Percentiles rank a stretch among this genome's conserved stretches.
These are phyloP conservation scores for Macrolepiota fuliginosa DNA, from an alignment of 768 basidiomycete genomes.

Conservation along the genomic window DNA sequence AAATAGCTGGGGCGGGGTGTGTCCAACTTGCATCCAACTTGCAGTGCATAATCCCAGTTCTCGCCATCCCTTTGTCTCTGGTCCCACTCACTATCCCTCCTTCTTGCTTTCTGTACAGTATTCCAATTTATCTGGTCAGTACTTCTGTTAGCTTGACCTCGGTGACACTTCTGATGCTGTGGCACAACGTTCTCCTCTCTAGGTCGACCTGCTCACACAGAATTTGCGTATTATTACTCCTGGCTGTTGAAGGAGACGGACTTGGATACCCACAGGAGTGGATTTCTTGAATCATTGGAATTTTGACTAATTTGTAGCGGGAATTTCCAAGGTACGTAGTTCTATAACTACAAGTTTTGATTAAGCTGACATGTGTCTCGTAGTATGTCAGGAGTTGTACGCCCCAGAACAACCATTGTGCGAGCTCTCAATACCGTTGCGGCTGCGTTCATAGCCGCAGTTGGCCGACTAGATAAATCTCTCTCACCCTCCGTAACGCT, in stretches of 20 bases:
- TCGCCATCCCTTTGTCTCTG: not conserved
- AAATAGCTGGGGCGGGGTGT: not conserved
- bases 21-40: constrained; percentile 11
- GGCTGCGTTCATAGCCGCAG: constrained; percentile 57
- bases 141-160: not conserved
- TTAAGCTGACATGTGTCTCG: not conserved
- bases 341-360: not conserved
- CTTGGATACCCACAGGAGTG: not conserved
- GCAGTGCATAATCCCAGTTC: not conserved
- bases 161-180: not conserved
- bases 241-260: not conserved
- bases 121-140: not conserved
- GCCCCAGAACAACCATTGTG: not conserved
- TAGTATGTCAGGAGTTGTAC: constrained; percentile 6
- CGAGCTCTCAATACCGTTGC: constrained; percentile 10
- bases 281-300: not conserved
- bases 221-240: not conserved
- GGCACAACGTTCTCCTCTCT: not conserved
- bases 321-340: not conserved
- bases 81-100: not conserved
- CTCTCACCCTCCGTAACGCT: constrained; percentile 70
- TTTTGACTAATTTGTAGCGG: not conserved
- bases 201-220: not conserved
- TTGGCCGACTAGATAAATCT: constrained; percentile 72
- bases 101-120: not conserved